Percentiles rank a stretch among this genome's conserved stretches.
These are phyloP conservation scores for Chenopodium album DNA, from an alignment of 148 eudicot species.

Conservation along the genomic window DNA sequence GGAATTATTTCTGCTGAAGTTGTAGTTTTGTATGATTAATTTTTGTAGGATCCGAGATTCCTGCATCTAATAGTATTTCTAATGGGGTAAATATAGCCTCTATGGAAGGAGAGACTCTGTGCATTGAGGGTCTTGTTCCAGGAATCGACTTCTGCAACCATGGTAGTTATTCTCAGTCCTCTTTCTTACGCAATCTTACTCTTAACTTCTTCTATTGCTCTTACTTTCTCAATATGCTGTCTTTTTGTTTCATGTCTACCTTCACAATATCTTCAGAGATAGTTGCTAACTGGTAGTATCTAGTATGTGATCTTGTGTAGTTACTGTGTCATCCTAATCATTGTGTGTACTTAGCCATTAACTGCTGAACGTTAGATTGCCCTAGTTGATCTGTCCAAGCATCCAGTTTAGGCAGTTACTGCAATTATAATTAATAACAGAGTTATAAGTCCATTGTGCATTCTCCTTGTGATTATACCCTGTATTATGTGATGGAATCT, in stretches of 20 bases:
- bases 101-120: conserved; percentile 59
- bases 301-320: not conserved
- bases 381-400: not conserved
- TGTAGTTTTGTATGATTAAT: not conserved
- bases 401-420: not conserved
- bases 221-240: not conserved
- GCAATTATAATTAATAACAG: not conserved
- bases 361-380: conserved; percentile 10
- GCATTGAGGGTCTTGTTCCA: conserved; percentile 97
- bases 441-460: not conserved
- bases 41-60: conserved; percentile 32
- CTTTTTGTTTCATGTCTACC: not conserved
- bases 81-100: conserved; percentile 34
- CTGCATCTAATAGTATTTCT: conserved; percentile 24
- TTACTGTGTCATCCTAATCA: conserved; percentile 1
- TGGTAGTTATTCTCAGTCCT: conserved; percentile 42
- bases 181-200: not conserved
- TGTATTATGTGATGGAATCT: not conserved
- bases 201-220: not conserved
- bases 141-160: conserved; percentile 99
- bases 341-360: not conserved
- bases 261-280: not conserved
- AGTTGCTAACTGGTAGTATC: not conserved
- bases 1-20: conserved; percentile 2
- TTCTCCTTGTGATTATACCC: not conserved